Base-by-base conservation (phyloP, 345 rosid species). In the Limnanthes douglasii region DNA sequence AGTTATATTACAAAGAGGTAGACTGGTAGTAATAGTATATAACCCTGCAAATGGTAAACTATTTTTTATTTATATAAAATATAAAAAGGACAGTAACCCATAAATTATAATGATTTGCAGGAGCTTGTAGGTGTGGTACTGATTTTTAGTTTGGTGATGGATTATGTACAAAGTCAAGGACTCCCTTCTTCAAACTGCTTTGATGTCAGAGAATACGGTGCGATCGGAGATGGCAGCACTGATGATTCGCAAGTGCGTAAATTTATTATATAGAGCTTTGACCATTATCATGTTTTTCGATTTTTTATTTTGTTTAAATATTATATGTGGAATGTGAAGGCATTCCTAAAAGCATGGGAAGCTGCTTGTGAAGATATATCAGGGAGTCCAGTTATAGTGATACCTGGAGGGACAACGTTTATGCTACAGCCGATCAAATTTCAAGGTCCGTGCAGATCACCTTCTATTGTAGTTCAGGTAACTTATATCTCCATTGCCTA, bases 371-470 rank as follows among this genome's bases (percentile, higher is more conserved):
- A 42, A 25, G 60, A 49, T 4, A 3, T 28, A 23, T 53, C 15
- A 31, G 54, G 39, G 33, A 43, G 32, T 29, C 26, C 41, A 38
- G 28, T 33, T 8, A 42, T 69, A 6, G 14, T 40, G 26, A 46
- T 54, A 1, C 75, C 75, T 4, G 21, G 43, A 15, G 59, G 45
- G 3, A 27, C 20, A 32, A 31, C 50, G 21, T 65, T 65, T 48
- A 16, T 61, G 34, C 31, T 69, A 20, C 56, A 45, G 27, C 69
- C 68, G 27, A 18, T 65, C 20, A 44, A 10, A 8, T 69, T 65
- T 44, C 24, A 29, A 19, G 76, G 72, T 22, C 54, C 63, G 20
- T 65, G 76, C 60, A 54, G 51, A 35, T 51, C 56, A 3, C 22
- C 60, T 41, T 27, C 29, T 7, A 5, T 65, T 39, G 20, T 46